Base-by-base conservation (phyloP, 2,329 filamentous ascomycete genomes). In the Apiospora sp. region DNA sequence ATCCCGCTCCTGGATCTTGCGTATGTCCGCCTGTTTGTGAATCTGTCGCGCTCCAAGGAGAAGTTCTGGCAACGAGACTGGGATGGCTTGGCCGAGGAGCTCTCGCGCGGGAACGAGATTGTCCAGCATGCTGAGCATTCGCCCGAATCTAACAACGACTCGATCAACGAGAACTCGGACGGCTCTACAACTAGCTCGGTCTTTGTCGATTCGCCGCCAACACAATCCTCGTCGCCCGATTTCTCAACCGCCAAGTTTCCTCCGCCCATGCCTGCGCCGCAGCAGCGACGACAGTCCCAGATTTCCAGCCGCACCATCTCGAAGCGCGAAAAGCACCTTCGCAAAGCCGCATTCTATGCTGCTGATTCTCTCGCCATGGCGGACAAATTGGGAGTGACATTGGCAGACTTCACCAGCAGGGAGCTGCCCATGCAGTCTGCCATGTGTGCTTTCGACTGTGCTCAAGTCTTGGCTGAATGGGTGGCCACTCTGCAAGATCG, bases 331-430 rank as follows among this genome's bases (percentile, higher is more conserved):
- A 93, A 92, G 75, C 94, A 97, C 78, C 87, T 98, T 27, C 92
- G 96, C 61, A 97, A 96, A 81, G 96, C 96, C n/a, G 96, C 96
- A 0, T 97, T 95, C 80, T 98, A 97, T 79, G 96, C 96, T 0
- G 95, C 94, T 1, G 95, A 98, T 81, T 97, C 95, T 0, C 89
- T 99, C 12, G 91, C 92, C 41, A 96, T 96, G 90, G 93, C 94
- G 1, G 93, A 97, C 81, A 95, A 93, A 79, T 88, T 96, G 16
- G 94, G 94, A 0, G 90, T 96, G 41, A 94, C 94, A 0, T 96
- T 96, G 83, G 92, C 93, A 10, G 95, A 98, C 75, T 92, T 94
- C 74, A 92, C 92, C 0, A 95, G 93, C 71, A 89, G 94, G 64
- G 95, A 98, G 79, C 87, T 98, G 16, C 95, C 96, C 0, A 89